Base-by-base conservation (phyloP, 1,284 basidiomycete species). In the Sphaerobolus stellatus region DNA sequence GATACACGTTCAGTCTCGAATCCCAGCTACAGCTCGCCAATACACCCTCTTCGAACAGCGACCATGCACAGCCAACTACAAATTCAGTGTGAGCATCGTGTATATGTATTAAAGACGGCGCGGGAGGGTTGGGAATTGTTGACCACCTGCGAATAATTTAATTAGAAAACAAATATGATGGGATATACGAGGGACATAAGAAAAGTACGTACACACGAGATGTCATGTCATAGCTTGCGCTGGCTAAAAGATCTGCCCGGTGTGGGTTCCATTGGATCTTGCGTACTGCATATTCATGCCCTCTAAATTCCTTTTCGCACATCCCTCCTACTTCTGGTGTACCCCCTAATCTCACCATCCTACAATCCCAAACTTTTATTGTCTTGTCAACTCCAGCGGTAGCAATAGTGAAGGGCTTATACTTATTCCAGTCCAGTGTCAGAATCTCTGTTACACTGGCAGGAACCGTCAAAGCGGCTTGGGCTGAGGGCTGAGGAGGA, bases 181-280 rank as follows among this genome's bases (percentile, higher is more conserved):
- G 9, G 20, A 30, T 41, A 48, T 9, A 18, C 16, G 31, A 16
- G 11, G 49, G 53, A 28, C 46, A 52, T 48, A 56, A 47, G 45
- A 25, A 27, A 2, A 49, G 25, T 18, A 81, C 88, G 71, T 77
- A 98, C 83, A 95, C 78, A 70, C 92, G 78, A 68, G 90, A 94
- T 2, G 92, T 93, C 96, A 98, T 99, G 68, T 99, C 96, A 71
- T 98, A 99, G 60, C 90, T 88, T 20, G 89, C 90, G 50, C 83
- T 90, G 1, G 91, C 90, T 24, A 98, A 72, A 8, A 94, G 64
- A 62, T 92, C 86, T 2, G 87, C 73, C n/a, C 80, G 73, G 68
- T 88, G 85, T 20, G 87, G 62, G 64, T 84, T 84, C 88, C 88
- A 92, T 61, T 91, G 87, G 5, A 92, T 78, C 68, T 89, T 90